Evolutionary conservation across 352 stramenopile species (phyloP).

Genomic region (Phytophthora citrophthora): DNA sequence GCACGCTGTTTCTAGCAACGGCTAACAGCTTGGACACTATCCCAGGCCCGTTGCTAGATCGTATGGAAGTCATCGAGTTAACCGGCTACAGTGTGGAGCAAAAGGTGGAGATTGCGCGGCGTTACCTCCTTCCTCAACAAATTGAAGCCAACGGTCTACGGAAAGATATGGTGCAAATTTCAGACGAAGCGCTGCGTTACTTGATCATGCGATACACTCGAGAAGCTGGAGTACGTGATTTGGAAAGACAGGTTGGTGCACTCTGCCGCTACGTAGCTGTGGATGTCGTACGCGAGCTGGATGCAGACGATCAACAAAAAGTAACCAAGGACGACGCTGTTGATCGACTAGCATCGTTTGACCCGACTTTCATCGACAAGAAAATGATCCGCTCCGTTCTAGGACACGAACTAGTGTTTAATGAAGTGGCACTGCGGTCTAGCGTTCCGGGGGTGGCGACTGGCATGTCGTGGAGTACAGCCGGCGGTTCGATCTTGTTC

Average conservation of each 20-base stretch:
- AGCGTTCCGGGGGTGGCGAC: slow-evolving; percentile 75
- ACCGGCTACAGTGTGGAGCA: slow-evolving; percentile 84
- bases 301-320: slow-evolving; percentile 29
- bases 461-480: slow-evolving; percentile 85
- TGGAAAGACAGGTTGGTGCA: slow-evolving; percentile 80
- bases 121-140: slow-evolving; percentile 82
- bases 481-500: slow-evolving; percentile 84
- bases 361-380: slow-evolving; percentile 54
- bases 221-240: slow-evolving; percentile 86
- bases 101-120: slow-evolving; percentile 82
- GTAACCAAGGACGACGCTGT: slow-evolving; percentile 11
- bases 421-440: slow-evolving; percentile 75
- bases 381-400: slow-evolving; percentile 66
- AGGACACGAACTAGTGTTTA: slow-evolving; percentile 73
- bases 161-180: slow-evolving; percentile 48
- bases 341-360: slow-evolving; percentile 34
- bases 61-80: slow-evolving; percentile 88
- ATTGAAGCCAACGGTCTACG: slow-evolving; percentile 77
- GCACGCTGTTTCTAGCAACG: slow-evolving; percentile 85
- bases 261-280: slow-evolving; percentile 81
- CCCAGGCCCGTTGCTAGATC: slow-evolving; percentile 73
- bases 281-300: slow-evolving; percentile 65
- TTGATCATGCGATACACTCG: slow-evolving; percentile 87
- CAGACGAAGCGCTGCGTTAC: slow-evolving; percentile 66
- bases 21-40: slow-evolving; percentile 87